Conservation (phyloP, 2,329 filamentous ascomycete species). For the Phyllosticta citriasiana region DNA sequence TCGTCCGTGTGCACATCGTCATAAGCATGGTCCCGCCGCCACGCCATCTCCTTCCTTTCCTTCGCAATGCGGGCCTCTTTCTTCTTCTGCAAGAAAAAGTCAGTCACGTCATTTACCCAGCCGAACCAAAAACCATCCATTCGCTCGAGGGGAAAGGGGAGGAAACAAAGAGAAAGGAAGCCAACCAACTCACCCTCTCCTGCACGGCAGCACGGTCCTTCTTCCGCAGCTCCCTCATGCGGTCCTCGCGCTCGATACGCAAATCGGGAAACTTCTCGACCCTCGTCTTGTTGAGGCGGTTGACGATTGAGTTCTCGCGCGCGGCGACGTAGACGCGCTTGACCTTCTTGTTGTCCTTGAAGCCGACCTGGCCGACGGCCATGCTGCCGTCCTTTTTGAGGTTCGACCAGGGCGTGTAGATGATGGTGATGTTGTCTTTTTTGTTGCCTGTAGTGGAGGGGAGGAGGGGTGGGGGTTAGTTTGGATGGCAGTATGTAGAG, state of each 20-base stretch:
- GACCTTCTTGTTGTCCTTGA: slow-evolving; percentile 80
- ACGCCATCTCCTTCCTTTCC: slow-evolving; percentile 81
- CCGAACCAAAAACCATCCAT: no score
- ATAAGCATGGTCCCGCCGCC: slow-evolving; percentile 95
- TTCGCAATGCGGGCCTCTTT: slow-evolving; percentile 63
- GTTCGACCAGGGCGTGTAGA: slow-evolving; percentile 97
- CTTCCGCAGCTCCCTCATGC: slow-evolving; percentile 59
- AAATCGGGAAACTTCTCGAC: slow-evolving; percentile 82
- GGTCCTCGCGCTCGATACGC: slow-evolving; percentile 69
- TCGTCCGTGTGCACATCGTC: slow-evolving; percentile 85
- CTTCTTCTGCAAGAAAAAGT: slow-evolving; percentile 48
- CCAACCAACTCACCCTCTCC: slow-evolving; percentile 43
- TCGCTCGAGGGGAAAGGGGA: no score
- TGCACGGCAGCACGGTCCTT: slow-evolving; percentile 55
- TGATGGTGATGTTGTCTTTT: slow-evolving; percentile 92
- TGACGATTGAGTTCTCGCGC: slow-evolving; percentile 84
- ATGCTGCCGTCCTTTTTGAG: slow-evolving; percentile 92
- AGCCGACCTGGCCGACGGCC: slow-evolving; percentile 89
- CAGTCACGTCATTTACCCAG: no score
- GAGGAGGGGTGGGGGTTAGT: neutral
- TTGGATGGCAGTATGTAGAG: neutral
- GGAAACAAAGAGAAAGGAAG: neutral
- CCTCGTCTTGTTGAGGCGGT: slow-evolving; percentile 96
- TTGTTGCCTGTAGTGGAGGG: slow-evolving; percentile 65
- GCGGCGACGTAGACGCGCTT: slow-evolving; percentile 69